Percentiles rank a stretch among this genome's conserved stretches.
Evolutionary conservation across 106 monocot species (phyloP).

Genomic region (Dactylorhiza incarnata): DNA sequence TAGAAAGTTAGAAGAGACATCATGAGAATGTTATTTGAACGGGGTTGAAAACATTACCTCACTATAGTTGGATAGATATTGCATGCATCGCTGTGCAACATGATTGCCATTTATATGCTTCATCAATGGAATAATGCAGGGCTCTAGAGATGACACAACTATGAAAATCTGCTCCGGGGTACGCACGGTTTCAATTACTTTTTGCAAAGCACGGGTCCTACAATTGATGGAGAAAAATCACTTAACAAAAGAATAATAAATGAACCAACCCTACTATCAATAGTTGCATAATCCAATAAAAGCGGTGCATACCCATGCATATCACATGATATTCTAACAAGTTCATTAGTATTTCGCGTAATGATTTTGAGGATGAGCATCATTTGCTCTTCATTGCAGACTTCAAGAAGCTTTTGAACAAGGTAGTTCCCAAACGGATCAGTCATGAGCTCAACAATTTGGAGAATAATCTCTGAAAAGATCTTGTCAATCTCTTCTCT

Average conservation of each 20-base stretch:
- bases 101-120: constrained; percentile 60
- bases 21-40: background rate
- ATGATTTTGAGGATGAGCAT: constrained; percentile 29
- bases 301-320: constrained; percentile 46
- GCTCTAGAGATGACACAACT: constrained; percentile 37
- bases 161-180: constrained; percentile 28
- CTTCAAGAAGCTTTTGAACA: constrained; percentile 48
- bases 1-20: too few relatives aligned
- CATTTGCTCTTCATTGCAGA: constrained; percentile 42
- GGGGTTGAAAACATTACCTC: constrained; percentile 24
- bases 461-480: constrained; percentile 40
- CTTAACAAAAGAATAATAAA: background rate
- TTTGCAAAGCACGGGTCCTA: constrained; percentile 52
- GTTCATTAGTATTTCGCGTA: constrained; percentile 20
- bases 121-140: constrained; percentile 32
- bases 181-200: constrained; percentile 38
- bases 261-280: background rate
- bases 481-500: constrained; percentile 37
- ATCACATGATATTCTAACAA: constrained; percentile 50
- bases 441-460: constrained; percentile 55
- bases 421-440: constrained; percentile 59
- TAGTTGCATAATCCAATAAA: background rate
- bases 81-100: constrained; percentile 57
- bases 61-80: constrained; percentile 32
- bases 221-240: constrained; percentile 12